Percentiles rank a stretch among this genome's conserved stretches.
These are phyloP conservation scores for Populus hybrid DNA, from an alignment of 441 rosid species.

Conservation along the genomic window DNA sequence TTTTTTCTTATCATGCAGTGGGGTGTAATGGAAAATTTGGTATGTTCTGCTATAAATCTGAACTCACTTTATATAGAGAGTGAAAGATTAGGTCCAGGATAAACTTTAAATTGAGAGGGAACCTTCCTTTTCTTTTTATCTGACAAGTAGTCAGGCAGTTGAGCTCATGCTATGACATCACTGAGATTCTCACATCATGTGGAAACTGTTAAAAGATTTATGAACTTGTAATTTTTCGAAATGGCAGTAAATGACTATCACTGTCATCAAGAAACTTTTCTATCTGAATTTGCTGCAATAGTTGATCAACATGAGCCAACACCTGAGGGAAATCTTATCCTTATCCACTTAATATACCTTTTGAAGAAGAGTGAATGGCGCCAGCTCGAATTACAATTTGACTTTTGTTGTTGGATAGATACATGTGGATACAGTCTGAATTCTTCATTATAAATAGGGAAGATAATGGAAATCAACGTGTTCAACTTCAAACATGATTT, in stretches of 20 bases:
- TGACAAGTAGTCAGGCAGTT: not conserved
- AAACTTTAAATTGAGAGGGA: too few relatives aligned
- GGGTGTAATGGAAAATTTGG: not conserved
- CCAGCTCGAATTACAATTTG: constrained; percentile 1
- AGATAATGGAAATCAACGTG: not conserved
- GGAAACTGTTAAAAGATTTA: not conserved
- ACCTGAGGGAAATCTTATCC: not conserved
- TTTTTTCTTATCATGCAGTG: not conserved
- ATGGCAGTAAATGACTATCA: not conserved
- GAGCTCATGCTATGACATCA: constrained; percentile 13
- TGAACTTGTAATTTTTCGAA: not conserved
- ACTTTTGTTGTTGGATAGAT: too few relatives aligned
- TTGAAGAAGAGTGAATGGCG: not conserved
- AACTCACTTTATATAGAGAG: constrained; percentile 36
- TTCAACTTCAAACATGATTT: not conserved
- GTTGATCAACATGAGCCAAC: not conserved
- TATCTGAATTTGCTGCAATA: not conserved
- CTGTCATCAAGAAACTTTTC: not conserved
- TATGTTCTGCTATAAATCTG: not conserved
- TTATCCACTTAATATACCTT: not conserved
- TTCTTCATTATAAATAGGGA: not conserved
- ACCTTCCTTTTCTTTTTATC: too few relatives aligned
- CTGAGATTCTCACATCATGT: constrained; percentile 16
- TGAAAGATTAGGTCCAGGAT: too few relatives aligned
- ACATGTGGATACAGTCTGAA: not conserved